Base-by-base conservation (phyloP, 306 rosid genomes). In the Cercis canadensis region DNA sequence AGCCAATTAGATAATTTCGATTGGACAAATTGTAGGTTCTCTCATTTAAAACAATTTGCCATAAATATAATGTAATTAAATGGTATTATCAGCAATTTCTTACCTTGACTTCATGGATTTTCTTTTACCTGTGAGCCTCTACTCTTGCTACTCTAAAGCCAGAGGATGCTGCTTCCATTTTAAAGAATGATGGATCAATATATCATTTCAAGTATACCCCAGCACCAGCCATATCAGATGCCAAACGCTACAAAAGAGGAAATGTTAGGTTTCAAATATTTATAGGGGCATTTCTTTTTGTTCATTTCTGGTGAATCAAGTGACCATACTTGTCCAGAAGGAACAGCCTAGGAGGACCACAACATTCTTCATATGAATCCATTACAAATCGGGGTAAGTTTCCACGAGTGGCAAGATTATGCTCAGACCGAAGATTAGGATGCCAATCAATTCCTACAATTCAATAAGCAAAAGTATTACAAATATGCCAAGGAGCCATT, bases 351-450 rank as follows among this genome's bases (percentile, higher is more conserved):
- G 99, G 99, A 60, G 99, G 96, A 49, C 90, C 97, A 41, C 92
- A 90, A 52, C 96, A 86, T 74, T 95, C 97, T 83, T 92, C 99
- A 66, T 95, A 95, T 39, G 96, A 92, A 75, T 89, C 96, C 99
- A 92, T 95, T 67, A 95, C 82, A 82, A 95, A 88, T 57, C 97
- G 92, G 72, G 99, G 99, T 17, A 95, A 74, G 88, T 92, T 92
- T 58, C 97, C 97, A 9, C 67, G 75, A 18, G 96, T 70, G 77
- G 91, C 65, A 61, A 85, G 81, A 86, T 86, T 86, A 74, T 89
- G 90, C 71, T 88, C 96, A 6, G 77, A 73, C 53, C 17, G 89
- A 80, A 92, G 78, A 88, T 85, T 92, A 75, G 97, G 86, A 86
- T 88, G 99, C 96, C 97, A 95, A 75, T 87, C 93, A 81, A 78